Evolutionary conservation across 176 grass and related monocot species (phyloP), one percentile per base, ranked within the genome.

Genomic region (Carex scoparia): DNA sequence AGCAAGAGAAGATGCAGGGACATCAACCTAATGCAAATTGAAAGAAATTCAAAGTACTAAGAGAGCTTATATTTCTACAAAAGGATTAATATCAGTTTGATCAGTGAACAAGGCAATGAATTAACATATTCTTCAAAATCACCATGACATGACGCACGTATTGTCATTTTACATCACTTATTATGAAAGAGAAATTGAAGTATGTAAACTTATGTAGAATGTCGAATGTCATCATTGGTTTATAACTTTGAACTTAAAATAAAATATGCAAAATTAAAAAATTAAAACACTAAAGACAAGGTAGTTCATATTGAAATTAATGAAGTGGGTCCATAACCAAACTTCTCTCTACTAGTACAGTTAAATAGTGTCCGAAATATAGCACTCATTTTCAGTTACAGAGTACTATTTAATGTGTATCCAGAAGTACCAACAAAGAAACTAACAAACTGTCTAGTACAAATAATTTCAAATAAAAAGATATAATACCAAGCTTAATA

Each of bases 1-100:
- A 76, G 95, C 86, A 90, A 83, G 86, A 89, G 91, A 89, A 85
- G 95, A 87, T 73, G 81, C 60, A 30, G 82, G 64, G 40, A 94
- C 91, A 94, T 94, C 95, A 79, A 94, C 89, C 95, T 98, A 88
- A 61, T 75, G 30, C 74, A 87, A 70, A 87, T 75, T 84, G 44
- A 75, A 84, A 78, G 7, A 13, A 70, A 79, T 84, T 16, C 5
- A 54, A 85, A 10, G 31, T 61, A 42, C 71, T 10, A 37, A 79
- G 69, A 14, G 59, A 69, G 80, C 44, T 79, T 83, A 48, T 37
- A 51, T 75, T 15, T 37, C 65, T 70, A 28, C 33, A 81, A 75
- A 44, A 71, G 84, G 64, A 49, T 59, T 40, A 3, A 81, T 44
- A 82, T 44, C 10, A 77, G 4, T 32, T 77, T 30, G 3, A 82